Conservation (phyloP, 345 rosid genomes). For the Populus ilicifolia region DNA sequence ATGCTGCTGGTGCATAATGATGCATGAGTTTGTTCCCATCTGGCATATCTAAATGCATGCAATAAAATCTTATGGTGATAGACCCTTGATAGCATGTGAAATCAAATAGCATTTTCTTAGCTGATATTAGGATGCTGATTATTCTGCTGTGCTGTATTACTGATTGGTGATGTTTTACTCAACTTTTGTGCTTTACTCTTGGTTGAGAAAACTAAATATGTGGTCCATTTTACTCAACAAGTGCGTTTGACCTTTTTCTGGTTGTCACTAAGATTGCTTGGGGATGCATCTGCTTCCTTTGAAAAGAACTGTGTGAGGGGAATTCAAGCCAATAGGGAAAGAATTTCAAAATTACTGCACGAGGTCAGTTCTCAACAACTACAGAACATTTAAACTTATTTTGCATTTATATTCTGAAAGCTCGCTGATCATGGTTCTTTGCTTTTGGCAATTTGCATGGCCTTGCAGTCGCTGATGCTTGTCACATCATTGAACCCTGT, state of each 20-base stretch:
- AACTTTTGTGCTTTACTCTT: background rate
- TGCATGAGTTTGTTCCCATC: background rate
- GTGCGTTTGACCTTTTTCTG: slow-evolving; percentile 9
- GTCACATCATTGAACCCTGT: slow-evolving; percentile 97
- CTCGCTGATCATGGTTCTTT: slow-evolving; percentile 16
- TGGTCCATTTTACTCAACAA: background rate
- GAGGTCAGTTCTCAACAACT: slow-evolving; percentile 49
- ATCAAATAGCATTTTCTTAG: background rate
- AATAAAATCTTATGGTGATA: background rate
- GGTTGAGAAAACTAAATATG: background rate
- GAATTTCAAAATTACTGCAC: slow-evolving; percentile 80
- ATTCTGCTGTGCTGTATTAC: background rate
- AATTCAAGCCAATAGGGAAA: slow-evolving; percentile 80
- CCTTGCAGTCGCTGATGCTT: slow-evolving; percentile 87
- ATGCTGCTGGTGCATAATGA: background rate
- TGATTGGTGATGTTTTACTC: slow-evolving; percentile 4
- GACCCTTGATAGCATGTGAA: background rate
- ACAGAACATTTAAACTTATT: background rate
- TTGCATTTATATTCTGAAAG: background rate
- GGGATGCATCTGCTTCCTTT: slow-evolving; percentile 93
- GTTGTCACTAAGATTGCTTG: slow-evolving; percentile 79
- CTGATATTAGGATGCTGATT: background rate
- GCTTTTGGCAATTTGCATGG: slow-evolving; percentile 22
- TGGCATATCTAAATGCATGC: slow-evolving; percentile 1
- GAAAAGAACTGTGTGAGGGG: slow-evolving; percentile 91